phyloP scores from a whole-genome alignment of 2,329 filamentous ascomycete species.

The Xenoacremonium recifei region DNA sequence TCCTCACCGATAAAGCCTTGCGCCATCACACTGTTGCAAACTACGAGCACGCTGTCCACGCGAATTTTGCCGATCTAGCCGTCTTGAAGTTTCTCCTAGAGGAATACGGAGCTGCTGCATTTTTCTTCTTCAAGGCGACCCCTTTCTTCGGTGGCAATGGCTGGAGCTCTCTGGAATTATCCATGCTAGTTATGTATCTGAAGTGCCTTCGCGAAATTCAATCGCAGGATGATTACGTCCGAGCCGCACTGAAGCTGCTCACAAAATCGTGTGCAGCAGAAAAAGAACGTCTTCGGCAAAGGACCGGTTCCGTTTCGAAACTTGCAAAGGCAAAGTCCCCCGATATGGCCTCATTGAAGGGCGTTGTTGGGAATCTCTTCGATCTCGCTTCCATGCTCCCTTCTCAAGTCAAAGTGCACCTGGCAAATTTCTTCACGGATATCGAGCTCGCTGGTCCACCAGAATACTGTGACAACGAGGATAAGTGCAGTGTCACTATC shows the following conservation, averaged over 20 bases:
- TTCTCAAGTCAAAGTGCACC: conserved; percentile 63
- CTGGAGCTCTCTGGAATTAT: conserved; percentile 78
- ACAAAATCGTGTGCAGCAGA: conserved; percentile 62
- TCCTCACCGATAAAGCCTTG: conserved; percentile 79
- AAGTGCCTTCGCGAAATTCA: conserved; percentile 76
- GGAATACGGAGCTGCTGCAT: conserved; percentile 71
- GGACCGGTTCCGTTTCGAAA: conserved; percentile 23
- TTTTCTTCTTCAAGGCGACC: conserved; percentile 75
- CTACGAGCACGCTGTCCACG: conserved; percentile 73
- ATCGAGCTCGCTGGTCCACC: conserved; percentile 68
- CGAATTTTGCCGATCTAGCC: conserved; percentile 80
- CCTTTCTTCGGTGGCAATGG: conserved; percentile 74
- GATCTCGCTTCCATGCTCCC: conserved; percentile 42
- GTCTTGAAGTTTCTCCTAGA: conserved; percentile 75
- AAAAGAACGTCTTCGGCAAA: conserved; percentile 44
- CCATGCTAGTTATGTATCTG: conserved; percentile 83
- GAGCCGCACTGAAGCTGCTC: conserved; percentile 71
- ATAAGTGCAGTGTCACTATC: conserved; percentile 72
- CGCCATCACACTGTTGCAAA: conserved; percentile 80
- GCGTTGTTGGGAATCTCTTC: conserved; percentile 48
- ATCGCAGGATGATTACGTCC: conserved; percentile 75
- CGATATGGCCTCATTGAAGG: conserved; percentile 42
- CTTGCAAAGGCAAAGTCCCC: conserved; percentile 15
- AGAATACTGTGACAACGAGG: conserved; percentile 65
- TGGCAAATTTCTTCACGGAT: conserved; percentile 72